Evolutionary conservation across 345 rosid genomes (phyloP), one percentile per base, ranked within the genome.

Genomic region (Syzygium aqueum): DNA sequence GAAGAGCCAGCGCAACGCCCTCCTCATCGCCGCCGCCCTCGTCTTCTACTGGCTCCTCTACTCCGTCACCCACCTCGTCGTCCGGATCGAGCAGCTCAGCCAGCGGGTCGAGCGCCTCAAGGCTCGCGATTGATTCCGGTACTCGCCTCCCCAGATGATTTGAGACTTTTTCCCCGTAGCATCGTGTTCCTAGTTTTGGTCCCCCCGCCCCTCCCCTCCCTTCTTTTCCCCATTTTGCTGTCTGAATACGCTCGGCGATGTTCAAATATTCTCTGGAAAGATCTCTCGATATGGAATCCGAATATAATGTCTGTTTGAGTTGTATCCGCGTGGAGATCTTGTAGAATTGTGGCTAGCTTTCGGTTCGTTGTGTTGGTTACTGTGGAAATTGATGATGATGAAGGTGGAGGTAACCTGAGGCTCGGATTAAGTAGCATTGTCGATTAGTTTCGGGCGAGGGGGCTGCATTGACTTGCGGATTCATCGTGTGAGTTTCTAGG

Each of bases 1-100:
- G 95, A 96, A 96, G 93, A 95, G 97, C 84, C 98, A 96, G 88
- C 89, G 98, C 73, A 96, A 96, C 92, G 98, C 96, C 50, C 94
- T 96, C 61, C 90, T 96, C 52, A 95, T 96, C 25, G 94, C 91
- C 13, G 93, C 96, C 9, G 99, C 99, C 7, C 93, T 96, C 65
- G 85, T 95, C 67, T 95, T 96, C 88, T 95, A 96, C 87, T 96
- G 99, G 99, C 92, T 96, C 57, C 92, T 95, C 6, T 96, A 91
- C 89, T 95, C 98, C 10, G 93, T 96, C n/a, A 96, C 98, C 27
- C 77, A 90, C 83, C 91, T 96, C 54, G 94, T 95, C 51, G 94
- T 93, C 7, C 92, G 67, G 92, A 92, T 96, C 89, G 96, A 95
- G 91, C 94, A 93, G 84, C 89, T 96, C 90, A 95, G 90, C 84